Conservation (phyloP, 148 eudicot species). For the Pharnaceum exiguum region DNA sequence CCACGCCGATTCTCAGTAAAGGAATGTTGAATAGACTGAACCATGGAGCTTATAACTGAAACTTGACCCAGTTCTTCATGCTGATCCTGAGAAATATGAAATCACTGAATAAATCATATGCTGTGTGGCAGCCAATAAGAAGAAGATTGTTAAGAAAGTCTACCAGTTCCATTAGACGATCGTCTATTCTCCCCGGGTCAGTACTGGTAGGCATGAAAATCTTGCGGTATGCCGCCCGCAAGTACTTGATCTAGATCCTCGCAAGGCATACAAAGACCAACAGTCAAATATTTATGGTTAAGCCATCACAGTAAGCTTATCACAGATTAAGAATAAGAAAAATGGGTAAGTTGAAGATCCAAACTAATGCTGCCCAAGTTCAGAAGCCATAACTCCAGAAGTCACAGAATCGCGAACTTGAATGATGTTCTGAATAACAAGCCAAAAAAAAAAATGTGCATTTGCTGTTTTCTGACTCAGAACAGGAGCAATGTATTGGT, state of each 20-base stretch:
- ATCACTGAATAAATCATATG: too few species aligned
- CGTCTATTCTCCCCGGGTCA: constrained; percentile 54
- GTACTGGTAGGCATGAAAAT: constrained; percentile 66
- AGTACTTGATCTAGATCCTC: constrained; percentile 63
- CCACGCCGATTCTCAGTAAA: constrained; percentile 82
- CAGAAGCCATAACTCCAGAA: not conserved
- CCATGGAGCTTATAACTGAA: constrained; percentile 57
- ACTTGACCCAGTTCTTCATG: constrained; percentile 61
- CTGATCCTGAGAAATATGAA: constrained; percentile 45
- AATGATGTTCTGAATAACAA: not conserved
- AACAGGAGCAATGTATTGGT: not conserved
- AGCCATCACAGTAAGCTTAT: not conserved
- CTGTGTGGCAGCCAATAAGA: too few species aligned
- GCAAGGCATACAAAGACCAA: constrained; percentile 3
- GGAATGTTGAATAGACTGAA: constrained; percentile 75
- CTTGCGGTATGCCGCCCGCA: constrained; percentile 83
- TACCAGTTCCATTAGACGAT: constrained; percentile 81
- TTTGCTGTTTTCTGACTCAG: not conserved
- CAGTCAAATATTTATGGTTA: constrained; percentile 6
- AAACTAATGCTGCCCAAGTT: not conserved
- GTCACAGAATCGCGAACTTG: not conserved
- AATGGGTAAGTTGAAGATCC: too few species aligned
- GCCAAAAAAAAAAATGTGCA: not conserved
- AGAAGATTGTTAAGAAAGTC: constrained; percentile 5
- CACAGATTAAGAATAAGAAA: not conserved